Base-by-base conservation (phyloP, 1,139 yeast species). In the Nakaseomyces bracarensis region DNA sequence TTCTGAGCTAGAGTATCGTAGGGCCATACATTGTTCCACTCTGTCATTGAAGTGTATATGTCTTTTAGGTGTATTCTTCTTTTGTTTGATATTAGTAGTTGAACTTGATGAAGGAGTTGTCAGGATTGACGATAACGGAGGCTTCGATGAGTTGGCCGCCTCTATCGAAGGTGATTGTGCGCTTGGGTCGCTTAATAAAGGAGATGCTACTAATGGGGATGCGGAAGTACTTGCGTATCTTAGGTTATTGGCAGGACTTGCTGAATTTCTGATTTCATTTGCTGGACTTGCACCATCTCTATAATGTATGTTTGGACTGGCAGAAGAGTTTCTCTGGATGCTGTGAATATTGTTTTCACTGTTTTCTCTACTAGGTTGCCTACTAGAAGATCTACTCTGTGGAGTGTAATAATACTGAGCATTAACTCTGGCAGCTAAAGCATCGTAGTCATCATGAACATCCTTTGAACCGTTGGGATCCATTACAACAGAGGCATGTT, bases 31-130 rank as follows among this genome's bases (percentile, higher is more conserved):
- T 64, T 91, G 97, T 59, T 84, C 89, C 21, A 91, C 98, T 45
- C 87, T 77, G 57, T 86, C 94, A 58, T 82, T 89, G 65, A 91
- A 91, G 64, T 87, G 97, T 45, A 89, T 87, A 51, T 74, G 91
- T 48, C 91, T 56, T 38, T 49, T 52, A 25, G 41, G 36, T 16
- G 44, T 37, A n/a, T 42, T 25, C 15, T 72, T 38, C 65, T 68
- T 43, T 64, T 33, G 34, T 36, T 40, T 29, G 34, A 31, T 16
- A 30, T 44, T 39, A 34, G 28, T 14, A 21, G 39, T 42, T 19
- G 50, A 41, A 10, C 49, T 39, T 10, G 51, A 47, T 26, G 49
- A 42, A 25, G 51, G 49, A 18, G 51, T 47, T 26, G 48, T 40
- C 16, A 46, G 28, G 19, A 37, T 37, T 7, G 39, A 26, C 2